phyloP scores from a whole-genome alignment of 2,329 filamentous ascomycete species.

The Daldinia sp. region DNA sequence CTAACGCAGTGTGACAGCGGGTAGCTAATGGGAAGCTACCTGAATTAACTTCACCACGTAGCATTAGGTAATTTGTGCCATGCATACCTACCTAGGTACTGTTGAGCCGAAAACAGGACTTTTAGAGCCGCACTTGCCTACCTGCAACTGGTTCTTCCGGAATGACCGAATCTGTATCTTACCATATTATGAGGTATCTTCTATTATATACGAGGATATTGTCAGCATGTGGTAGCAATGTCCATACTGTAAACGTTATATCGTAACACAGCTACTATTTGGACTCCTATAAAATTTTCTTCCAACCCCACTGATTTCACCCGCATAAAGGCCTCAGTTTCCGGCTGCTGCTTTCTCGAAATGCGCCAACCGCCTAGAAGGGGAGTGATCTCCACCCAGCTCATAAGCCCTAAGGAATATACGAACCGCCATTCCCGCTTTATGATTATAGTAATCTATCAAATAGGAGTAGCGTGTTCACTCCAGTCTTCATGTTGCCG shows the following conservation, averaged over 20 bases:
- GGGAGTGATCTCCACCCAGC: conserved; percentile 23
- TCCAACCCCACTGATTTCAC: conserved; percentile 20
- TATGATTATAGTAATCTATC: neutral
- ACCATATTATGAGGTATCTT: neutral
- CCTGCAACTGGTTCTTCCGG: neutral
- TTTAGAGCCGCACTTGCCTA: conserved; percentile 17
- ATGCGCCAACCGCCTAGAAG: conserved; percentile 7
- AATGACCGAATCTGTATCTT: neutral
- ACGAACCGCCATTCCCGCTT: neutral
- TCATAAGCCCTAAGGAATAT: neutral
- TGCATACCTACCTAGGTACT: no score
- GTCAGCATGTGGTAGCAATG: conserved; percentile 9
- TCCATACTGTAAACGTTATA: neutral
- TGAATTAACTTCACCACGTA: neutral
- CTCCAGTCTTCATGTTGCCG: neutral
- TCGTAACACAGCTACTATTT: no score
- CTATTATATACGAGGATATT: conserved; percentile 1
- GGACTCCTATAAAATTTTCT: neutral
- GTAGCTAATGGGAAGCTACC: neutral
- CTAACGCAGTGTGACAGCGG: conserved; percentile 10
- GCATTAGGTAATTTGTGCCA: neutral
- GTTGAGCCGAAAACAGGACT: neutral
- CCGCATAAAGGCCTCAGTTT: conserved; percentile 11
- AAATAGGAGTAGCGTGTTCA: neutral
- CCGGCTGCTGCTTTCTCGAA: conserved; percentile 12